Percentiles rank a stretch among this genome's conserved stretches.
Conservation (phyloP, 2,329 filamentous ascomycete genomes). For the Beauveria pseudobassiana region DNA sequence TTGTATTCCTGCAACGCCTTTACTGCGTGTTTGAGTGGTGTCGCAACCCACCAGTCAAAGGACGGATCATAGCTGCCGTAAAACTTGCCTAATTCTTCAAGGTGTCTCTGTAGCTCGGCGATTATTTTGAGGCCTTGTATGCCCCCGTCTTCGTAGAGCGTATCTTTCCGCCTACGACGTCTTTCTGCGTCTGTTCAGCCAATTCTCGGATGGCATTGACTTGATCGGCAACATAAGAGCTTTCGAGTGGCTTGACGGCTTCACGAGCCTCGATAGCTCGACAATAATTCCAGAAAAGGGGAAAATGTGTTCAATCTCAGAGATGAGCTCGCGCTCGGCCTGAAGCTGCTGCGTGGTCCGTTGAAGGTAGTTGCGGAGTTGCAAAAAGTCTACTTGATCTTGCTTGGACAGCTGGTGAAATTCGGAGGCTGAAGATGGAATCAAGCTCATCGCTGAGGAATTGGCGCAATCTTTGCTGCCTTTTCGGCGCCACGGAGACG, state of each 20-base stretch:
- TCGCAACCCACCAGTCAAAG: conserved; percentile 49
- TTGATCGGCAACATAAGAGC: conserved; percentile 33
- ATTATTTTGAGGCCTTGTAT: conserved; percentile 38
- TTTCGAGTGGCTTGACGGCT: conserved; percentile 33
- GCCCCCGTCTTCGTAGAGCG: conserved; percentile 34
- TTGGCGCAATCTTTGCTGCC: conserved; percentile 29
- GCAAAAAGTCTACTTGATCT: conserved; percentile 40
- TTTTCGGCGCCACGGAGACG: conserved; percentile 35
- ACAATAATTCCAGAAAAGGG: conserved; percentile 36
- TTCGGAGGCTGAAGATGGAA: conserved; percentile 16
- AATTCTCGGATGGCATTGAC: conserved; percentile 29
- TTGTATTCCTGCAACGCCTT: conserved; percentile 28
- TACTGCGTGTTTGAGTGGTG: conserved; percentile 35
- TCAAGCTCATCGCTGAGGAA: conserved; percentile 37
- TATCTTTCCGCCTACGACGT: conserved; percentile 27
- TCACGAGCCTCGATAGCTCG: conserved; percentile 40
- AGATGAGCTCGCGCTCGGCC: conserved; percentile 29
- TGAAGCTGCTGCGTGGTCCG: conserved; percentile 30
- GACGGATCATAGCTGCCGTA: conserved; percentile 48
- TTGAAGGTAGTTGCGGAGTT: conserved; percentile 39
- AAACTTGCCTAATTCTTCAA: conserved; percentile 42
- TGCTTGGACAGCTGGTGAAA: conserved; percentile 30
- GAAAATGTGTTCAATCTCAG: conserved; percentile 32
- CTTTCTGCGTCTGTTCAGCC: conserved; percentile 24
- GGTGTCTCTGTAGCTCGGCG: conserved; percentile 29